Conservation (phyloP, 441 rosid genomes). For the Syzygium malaccense region DNA sequence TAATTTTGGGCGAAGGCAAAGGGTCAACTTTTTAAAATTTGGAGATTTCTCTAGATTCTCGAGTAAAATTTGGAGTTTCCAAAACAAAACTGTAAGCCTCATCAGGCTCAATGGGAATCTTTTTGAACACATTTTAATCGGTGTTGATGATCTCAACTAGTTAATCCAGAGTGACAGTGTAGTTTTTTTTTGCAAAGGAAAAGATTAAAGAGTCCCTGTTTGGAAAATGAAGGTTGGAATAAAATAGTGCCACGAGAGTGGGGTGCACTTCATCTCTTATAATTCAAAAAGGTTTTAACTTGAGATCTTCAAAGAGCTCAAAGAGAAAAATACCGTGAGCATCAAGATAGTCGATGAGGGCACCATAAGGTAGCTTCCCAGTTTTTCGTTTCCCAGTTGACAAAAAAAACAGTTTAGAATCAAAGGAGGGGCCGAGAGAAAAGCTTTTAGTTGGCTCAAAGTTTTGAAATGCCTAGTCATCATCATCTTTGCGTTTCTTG, state of each 20-base stretch:
- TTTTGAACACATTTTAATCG: background rate
- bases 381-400: no score
- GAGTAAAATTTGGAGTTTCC: no score
- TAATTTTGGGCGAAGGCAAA: no score
- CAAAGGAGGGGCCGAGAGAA: background rate
- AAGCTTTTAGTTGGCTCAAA: background rate
- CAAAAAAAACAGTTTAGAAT: background rate
- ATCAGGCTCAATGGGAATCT: background rate
- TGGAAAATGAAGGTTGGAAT: background rate
- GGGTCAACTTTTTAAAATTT: no score
- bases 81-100: background rate
- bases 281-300: no score
- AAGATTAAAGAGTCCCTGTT: background rate
- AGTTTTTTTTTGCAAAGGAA: rapidly evolving
- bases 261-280: background rate
- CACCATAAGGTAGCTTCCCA: background rate
- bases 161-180: background rate
- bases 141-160: rapidly evolving
- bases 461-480: rapidly evolving
- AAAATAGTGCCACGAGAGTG: background rate
- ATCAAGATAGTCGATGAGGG: background rate
- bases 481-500: background rate
- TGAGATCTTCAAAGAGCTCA: background rate
- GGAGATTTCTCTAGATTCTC: no score
- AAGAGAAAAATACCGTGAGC: background rate